Conservation (phyloP, 371 early-diverging fungal genomes). For the Blakeslea trispora region DNA sequence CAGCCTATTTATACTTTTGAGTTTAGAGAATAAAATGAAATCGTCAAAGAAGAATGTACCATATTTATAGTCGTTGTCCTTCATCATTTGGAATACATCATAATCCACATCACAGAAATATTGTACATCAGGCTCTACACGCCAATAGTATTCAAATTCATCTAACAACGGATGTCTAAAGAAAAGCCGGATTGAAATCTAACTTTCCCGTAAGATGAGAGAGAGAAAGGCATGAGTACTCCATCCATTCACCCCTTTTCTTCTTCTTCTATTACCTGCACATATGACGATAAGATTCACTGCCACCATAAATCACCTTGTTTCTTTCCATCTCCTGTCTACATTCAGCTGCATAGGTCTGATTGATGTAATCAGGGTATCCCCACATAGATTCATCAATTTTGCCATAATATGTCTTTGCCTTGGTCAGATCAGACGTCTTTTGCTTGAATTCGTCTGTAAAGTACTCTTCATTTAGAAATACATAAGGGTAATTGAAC, state of each 20-base stretch:
- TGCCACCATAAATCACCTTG: constrained; percentile 81
- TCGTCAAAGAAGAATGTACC: too few species aligned
- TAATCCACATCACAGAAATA: constrained; percentile 87
- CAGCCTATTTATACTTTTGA: too few species aligned
- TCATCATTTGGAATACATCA: constrained; percentile 90
- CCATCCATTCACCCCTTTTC: too few species aligned
- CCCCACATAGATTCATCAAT: constrained; percentile 74
- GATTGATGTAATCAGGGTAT: constrained; percentile 80
- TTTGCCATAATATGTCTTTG: constrained; percentile 52
- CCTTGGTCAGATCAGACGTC: constrained; percentile 50
- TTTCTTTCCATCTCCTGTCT: constrained; percentile 60
- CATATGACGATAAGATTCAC: constrained; percentile 91
- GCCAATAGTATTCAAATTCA: constrained; percentile 93
- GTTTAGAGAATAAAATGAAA: too few species aligned
- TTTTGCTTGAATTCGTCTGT: constrained; percentile 71
- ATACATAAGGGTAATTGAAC: constrained; percentile 90
- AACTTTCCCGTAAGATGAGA: too few species aligned
- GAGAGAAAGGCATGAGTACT: background rate
- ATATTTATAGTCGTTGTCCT: constrained; percentile 80
- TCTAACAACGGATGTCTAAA: constrained; percentile 81
- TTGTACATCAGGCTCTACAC: constrained; percentile 90
- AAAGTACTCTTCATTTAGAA: constrained; percentile 82
- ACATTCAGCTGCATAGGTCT: constrained; percentile 58
- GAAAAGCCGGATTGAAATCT: constrained; percentile 92
- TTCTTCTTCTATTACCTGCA: too few species aligned